phyloP scores from a whole-genome alignment of 106 monocot genomes.

The Platanthera zijinensis region DNA sequence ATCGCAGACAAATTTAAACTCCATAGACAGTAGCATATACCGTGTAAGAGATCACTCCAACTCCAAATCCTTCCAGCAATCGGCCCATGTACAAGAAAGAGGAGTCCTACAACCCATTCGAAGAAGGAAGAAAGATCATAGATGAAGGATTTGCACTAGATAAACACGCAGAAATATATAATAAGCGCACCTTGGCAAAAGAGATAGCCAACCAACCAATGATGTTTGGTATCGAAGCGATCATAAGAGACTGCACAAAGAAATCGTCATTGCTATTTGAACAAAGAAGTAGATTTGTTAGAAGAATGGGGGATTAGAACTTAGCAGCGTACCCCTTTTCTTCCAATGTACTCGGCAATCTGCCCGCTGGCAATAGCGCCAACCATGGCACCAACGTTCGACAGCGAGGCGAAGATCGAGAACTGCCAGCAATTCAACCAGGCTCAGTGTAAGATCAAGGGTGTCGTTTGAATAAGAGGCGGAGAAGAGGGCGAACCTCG shows the following conservation, averaged over 20 bases:
- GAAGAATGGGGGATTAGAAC: neutral
- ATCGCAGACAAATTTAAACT: neutral
- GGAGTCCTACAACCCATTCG: constrained; percentile 41
- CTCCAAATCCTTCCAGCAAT: constrained; percentile 89
- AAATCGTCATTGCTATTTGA: neutral
- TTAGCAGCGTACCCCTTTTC: constrained; percentile 61
- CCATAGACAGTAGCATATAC: constrained; percentile 20
- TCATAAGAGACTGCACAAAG: constrained; percentile 72
- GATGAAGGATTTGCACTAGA: neutral
- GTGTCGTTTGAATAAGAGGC: neutral
- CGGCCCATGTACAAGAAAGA: constrained; percentile 94
- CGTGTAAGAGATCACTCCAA: constrained; percentile 77
- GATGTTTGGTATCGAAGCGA: constrained; percentile 85
- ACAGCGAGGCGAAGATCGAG: neutral
- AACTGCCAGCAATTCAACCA: too few relatives aligned
- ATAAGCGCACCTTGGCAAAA: constrained; percentile 59
- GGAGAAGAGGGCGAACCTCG: constrained; percentile 30
- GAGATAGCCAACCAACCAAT: constrained; percentile 91
- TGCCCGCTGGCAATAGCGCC: constrained; percentile 94
- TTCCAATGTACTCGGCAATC: constrained; percentile 86
- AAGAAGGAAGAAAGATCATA: constrained; percentile 2
- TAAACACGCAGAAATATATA: neutral
- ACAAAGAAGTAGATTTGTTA: neutral
- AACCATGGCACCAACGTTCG: constrained; percentile 86
- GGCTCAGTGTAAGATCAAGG: neutral